Evolutionary conservation across 2,329 filamentous ascomycete genomes (phyloP).

Genomic region (Aspergillus piperis): DNA sequence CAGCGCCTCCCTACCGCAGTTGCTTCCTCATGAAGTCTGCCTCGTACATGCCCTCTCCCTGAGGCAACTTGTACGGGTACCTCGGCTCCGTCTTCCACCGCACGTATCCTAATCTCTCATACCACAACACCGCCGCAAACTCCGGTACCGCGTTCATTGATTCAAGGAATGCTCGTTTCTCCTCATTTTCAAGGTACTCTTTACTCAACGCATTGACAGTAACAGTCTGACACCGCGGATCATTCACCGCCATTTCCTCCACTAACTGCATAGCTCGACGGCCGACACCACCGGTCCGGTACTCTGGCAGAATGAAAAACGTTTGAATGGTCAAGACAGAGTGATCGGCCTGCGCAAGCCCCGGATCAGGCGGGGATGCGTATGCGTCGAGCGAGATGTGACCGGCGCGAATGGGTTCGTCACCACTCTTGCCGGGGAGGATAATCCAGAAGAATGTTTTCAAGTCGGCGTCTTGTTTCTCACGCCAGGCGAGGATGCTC

Average conservation of each 20-base stretch:
- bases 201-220: slow-evolving; percentile 25
- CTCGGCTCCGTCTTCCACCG: slow-evolving; percentile 29
- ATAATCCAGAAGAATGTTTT: slow-evolving; percentile 26
- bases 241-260: slow-evolving; percentile 22
- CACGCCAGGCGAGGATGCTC: slow-evolving; percentile 12
- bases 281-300: slow-evolving; percentile 23
- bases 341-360: slow-evolving; percentile 19
- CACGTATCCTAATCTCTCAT: slow-evolving; percentile 29
- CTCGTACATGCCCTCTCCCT: slow-evolving; percentile 9
- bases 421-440: background rate
- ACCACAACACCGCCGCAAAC: slow-evolving; percentile 28
- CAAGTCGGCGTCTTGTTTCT: slow-evolving; percentile 11
- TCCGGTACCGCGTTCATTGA: no score
- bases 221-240: slow-evolving; percentile 14
- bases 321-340: slow-evolving; percentile 23
- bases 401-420: slow-evolving; percentile 19
- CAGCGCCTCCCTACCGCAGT: background rate
- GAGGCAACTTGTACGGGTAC: slow-evolving; percentile 17
- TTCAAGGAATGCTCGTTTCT: background rate
- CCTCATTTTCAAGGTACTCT: slow-evolving; percentile 19
- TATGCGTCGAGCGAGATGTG: slow-evolving; percentile 33
- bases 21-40: slow-evolving; percentile 30
- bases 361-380: slow-evolving; percentile 12
- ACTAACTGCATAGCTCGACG: slow-evolving; percentile 21
- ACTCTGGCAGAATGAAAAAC: slow-evolving; percentile 29